These are phyloP conservation scores for Fusarium staphyleae DNA, from an alignment of 2,329 filamentous ascomycete genomes.

Conservation along the genomic window DNA sequence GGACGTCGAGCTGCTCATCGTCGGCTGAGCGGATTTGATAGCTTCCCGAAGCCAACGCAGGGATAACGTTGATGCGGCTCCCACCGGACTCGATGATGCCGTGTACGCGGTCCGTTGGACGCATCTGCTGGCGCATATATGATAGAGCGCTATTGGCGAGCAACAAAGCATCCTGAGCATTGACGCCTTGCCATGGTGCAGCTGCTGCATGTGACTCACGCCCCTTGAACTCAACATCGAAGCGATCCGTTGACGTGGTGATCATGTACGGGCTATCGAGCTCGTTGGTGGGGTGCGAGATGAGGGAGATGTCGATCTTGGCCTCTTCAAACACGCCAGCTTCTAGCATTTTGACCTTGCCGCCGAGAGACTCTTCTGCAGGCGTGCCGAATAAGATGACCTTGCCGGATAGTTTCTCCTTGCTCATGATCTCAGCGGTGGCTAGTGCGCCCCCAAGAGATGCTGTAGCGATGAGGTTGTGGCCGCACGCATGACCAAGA, in stretches of 20 bases:
- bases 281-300: slow-evolving; percentile 27
- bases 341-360: slow-evolving; percentile 35
- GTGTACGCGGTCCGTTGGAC: slow-evolving; percentile 27
- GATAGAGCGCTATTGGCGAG: slow-evolving; percentile 31
- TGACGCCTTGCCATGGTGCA: slow-evolving; percentile 30
- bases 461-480: slow-evolving; percentile 34
- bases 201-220: slow-evolving; percentile 29
- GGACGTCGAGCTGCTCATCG: slow-evolving; percentile 31
- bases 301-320: slow-evolving; percentile 36
- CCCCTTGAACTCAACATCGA: slow-evolving; percentile 29
- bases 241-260: slow-evolving; percentile 24
- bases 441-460: slow-evolving; percentile 28
- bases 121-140: slow-evolving; percentile 32
- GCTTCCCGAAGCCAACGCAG: slow-evolving; percentile 62
- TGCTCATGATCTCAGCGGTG: slow-evolving; percentile 23
- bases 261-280: slow-evolving; percentile 27
- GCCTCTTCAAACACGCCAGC: slow-evolving; percentile 25
- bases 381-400: slow-evolving; percentile 34
- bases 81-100: slow-evolving; percentile 32
- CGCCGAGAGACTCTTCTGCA: slow-evolving; percentile 31
- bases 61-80: slow-evolving; percentile 36
- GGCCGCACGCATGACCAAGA: slow-evolving; percentile 32
- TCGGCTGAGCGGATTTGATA: slow-evolving; percentile 62
- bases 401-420: slow-evolving; percentile 28
- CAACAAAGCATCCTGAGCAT: slow-evolving; percentile 33